phyloP scores from a whole-genome alignment of 2,329 filamentous ascomycete genomes.

The Aspergillus uvarum region DNA sequence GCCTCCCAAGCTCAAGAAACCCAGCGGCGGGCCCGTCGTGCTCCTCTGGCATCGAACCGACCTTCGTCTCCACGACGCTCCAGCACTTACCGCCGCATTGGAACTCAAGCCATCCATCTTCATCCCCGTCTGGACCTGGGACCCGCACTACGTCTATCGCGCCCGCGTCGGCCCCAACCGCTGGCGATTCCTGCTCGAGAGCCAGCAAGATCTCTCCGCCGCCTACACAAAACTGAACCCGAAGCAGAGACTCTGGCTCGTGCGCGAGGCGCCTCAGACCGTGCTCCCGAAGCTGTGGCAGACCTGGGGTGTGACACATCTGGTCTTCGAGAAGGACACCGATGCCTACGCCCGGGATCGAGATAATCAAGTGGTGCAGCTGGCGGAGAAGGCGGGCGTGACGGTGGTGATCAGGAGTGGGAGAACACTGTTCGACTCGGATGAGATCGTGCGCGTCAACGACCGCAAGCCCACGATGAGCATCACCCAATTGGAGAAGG shows the following conservation, averaged over 20 bases:
- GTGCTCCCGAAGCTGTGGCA: constrained; percentile 71
- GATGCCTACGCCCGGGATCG: constrained; percentile 68
- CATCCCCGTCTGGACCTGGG: constrained; percentile 78
- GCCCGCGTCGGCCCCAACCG: constrained; percentile 69
- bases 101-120: constrained; percentile 67
- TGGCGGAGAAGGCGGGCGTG: constrained; percentile 66
- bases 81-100: constrained; percentile 69
- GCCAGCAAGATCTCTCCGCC: constrained; percentile 67
- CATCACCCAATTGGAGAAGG: constrained; percentile 64
- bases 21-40: constrained; percentile 41
- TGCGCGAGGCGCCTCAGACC: constrained; percentile 71
- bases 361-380: constrained; percentile 58
- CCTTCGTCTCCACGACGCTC: constrained; percentile 73
- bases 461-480: constrained; percentile 72
- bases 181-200: constrained; percentile 75
- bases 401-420: constrained; percentile 65
- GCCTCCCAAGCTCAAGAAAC: not conserved
- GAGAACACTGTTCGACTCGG: constrained; percentile 71
- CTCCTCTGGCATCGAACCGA: constrained; percentile 81
- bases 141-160: constrained; percentile 75
- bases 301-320: constrained; percentile 70
- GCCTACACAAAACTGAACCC: constrained; percentile 68
- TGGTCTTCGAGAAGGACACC: constrained; percentile 78
- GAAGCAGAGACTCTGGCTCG: constrained; percentile 68
- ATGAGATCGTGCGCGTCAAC: constrained; percentile 65